phyloP scores from a whole-genome alignment of 495 filamentous ascomycete genomes.

The Penicillium diatomitis region DNA sequence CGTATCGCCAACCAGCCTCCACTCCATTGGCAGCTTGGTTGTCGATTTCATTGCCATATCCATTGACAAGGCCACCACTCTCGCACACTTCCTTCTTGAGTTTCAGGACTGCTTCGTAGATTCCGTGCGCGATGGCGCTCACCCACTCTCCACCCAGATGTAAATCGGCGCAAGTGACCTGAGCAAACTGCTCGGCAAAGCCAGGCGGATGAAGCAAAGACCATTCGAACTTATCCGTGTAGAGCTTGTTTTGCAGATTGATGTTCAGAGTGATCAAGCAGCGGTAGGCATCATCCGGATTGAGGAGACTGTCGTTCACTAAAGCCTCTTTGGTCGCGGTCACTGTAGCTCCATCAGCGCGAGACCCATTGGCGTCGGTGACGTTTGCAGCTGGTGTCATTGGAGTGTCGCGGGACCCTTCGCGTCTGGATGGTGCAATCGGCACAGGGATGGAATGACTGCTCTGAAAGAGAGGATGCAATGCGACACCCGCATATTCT shows the following conservation, averaged over 20 bases:
- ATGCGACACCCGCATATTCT: slow-evolving; percentile 89
- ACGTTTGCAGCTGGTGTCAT: slow-evolving; percentile 41
- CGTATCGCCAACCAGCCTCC: slow-evolving; percentile 90
- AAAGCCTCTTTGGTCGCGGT: slow-evolving; percentile 34
- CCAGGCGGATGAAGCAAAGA: slow-evolving; percentile 87
- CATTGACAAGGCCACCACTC: slow-evolving; percentile 66
- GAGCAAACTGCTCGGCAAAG: slow-evolving; percentile 86
- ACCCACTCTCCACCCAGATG: slow-evolving; percentile 90
- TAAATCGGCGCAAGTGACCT: slow-evolving; percentile 82
- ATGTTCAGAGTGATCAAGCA: slow-evolving; percentile 88
- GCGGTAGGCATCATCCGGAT: slow-evolving; percentile 85
- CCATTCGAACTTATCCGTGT: slow-evolving; percentile 98
- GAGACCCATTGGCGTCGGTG: slow-evolving; percentile 40
- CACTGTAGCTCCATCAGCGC: slow-evolving; percentile 21
- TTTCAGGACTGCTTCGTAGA: slow-evolving; percentile 89
- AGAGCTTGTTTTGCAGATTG: slow-evolving; percentile 83
- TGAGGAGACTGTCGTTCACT: slow-evolving; percentile 49
- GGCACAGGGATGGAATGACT: slow-evolving; percentile 34
- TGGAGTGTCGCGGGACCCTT: slow-evolving; percentile 40
- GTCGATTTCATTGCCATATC: slow-evolving; percentile 68
- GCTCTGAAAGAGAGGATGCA: slow-evolving; percentile 81
- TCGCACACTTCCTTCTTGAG: slow-evolving; percentile 96
- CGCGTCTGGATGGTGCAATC: slow-evolving; percentile 22
- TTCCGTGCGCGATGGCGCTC: slow-evolving; percentile 85
- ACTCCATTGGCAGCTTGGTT: slow-evolving; percentile 73